Evolutionary conservation across 345 rosid genomes (phyloP).

Genomic region (Leavenworthia alabamica): DNA sequence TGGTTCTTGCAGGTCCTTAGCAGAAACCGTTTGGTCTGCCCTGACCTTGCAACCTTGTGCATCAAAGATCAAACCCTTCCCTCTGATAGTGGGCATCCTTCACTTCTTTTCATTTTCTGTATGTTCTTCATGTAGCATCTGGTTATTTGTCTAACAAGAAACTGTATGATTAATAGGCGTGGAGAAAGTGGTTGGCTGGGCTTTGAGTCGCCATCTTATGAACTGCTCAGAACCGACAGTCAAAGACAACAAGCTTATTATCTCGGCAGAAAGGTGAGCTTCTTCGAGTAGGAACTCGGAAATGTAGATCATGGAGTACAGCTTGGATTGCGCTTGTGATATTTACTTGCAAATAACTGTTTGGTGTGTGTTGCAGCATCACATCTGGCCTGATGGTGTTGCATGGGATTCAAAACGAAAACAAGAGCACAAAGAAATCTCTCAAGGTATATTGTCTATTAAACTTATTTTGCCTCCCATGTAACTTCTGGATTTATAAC

Average conservation of each 20-base stretch:
- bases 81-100: slow-evolving; percentile 51
- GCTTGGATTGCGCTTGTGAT: background rate
- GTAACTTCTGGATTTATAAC: background rate
- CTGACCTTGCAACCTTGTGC: slow-evolving; percentile 64
- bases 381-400: slow-evolving; percentile 57
- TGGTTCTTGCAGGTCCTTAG: slow-evolving; percentile 47
- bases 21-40: slow-evolving; percentile 60
- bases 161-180: slow-evolving; percentile 44
- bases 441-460: slow-evolving; percentile 50
- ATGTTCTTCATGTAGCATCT: background rate
- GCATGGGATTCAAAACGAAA: slow-evolving; percentile 57
- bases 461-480: background rate
- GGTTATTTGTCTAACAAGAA: background rate
- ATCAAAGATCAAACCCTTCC: slow-evolving; percentile 75
- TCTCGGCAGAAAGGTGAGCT: slow-evolving; percentile 67
- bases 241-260: slow-evolving; percentile 55
- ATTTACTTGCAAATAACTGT: background rate
- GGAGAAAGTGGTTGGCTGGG: slow-evolving; percentile 94
- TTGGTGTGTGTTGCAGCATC: slow-evolving; percentile 44
- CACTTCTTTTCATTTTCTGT: slow-evolving; percentile 6
- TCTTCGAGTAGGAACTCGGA: background rate
- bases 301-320: background rate
- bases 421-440: slow-evolving; percentile 68
- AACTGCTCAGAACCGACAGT: slow-evolving; percentile 45
- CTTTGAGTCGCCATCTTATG: slow-evolving; percentile 74